Conservation (phyloP, 2,329 filamentous ascomycete species). For the Botryotinia globosa region DNA sequence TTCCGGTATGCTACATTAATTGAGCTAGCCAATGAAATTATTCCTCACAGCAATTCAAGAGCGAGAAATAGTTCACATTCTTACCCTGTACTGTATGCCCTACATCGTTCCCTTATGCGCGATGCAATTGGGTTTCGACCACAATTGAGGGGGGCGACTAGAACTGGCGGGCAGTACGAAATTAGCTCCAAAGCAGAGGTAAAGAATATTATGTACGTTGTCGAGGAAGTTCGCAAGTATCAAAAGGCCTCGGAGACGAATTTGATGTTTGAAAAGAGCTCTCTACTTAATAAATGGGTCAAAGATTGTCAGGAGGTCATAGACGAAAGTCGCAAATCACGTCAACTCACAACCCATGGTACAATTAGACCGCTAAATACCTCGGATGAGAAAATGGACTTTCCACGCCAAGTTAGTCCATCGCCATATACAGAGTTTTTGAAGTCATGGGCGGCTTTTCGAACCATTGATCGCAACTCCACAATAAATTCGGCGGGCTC, state of each 20-base stretch:
- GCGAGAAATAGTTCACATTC: constrained; percentile 42
- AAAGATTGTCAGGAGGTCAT: constrained; percentile 50
- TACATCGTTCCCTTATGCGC: constrained; percentile 61
- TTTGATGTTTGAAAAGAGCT: not conserved
- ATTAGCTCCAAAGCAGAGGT: constrained; percentile 58
- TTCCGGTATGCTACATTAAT: constrained; percentile 44
- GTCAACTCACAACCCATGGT: constrained; percentile 51
- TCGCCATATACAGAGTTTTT: constrained; percentile 49
- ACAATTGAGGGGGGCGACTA: constrained; percentile 47
- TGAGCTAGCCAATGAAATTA: constrained; percentile 46
- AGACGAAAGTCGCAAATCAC: constrained; percentile 48
- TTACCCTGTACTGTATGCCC: constrained; percentile 60
- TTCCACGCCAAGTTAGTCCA: constrained; percentile 6
- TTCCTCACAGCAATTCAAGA: constrained; percentile 27
- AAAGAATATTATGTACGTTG: constrained; percentile 45
- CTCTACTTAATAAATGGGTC: constrained; percentile 44
- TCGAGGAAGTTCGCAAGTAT: constrained; percentile 46
- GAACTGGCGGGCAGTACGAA: constrained; percentile 58
- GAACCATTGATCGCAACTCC: constrained; percentile 51
- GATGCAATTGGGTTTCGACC: constrained; percentile 61
- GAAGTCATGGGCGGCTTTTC: constrained; percentile 62
- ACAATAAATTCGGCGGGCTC: constrained; percentile 61
- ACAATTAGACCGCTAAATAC: constrained; percentile 44
- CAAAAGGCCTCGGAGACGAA: not conserved
- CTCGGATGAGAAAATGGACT: not conserved